Evolutionary conservation across 1,284 basidiomycete genomes (phyloP).

Genomic region (Mycena sp.): DNA sequence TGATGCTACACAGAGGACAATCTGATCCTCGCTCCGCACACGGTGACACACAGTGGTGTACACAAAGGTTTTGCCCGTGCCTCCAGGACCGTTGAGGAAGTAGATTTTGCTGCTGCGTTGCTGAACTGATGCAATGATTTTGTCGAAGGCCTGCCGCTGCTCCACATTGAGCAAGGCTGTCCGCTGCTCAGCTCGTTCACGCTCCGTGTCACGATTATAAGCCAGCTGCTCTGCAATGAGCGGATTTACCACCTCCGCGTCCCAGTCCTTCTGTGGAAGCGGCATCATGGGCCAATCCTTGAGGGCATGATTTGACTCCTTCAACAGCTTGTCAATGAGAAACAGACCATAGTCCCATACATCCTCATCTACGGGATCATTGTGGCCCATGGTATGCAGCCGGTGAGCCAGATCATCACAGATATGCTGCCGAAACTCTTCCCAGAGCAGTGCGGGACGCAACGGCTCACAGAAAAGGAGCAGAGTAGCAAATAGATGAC

Average conservation of each 20-base stretch:
- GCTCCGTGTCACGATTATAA: constrained; percentile 30
- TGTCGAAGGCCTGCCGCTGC: constrained; percentile 16
- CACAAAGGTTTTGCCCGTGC: constrained; percentile 31
- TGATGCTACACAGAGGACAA: constrained; percentile 56
- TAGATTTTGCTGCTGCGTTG: neutral
- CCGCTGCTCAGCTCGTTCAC: constrained; percentile 33
- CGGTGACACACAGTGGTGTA: constrained; percentile 41
- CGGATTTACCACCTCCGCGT: neutral
- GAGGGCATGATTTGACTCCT: neutral
- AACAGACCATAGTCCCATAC: neutral
- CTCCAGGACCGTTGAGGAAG: constrained; percentile 43
- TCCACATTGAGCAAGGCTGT: constrained; percentile 46
- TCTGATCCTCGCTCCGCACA: constrained; percentile 36
- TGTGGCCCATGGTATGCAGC: constrained; percentile 32
- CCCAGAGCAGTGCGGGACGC: constrained; percentile 48
- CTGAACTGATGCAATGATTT: constrained; percentile 30
- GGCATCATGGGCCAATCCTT: constrained; percentile 7
- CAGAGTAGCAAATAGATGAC: constrained; percentile 51
- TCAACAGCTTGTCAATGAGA: neutral
- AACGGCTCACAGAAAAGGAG: constrained; percentile 45
- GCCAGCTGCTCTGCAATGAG: neutral
- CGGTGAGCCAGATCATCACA: constrained; percentile 50
- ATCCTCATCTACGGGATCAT: neutral
- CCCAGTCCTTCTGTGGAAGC: neutral
- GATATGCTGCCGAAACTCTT: constrained; percentile 41